Conservation (phyloP, 495 filamentous ascomycete genomes). For the Aspergillus coremiiformis region DNA sequence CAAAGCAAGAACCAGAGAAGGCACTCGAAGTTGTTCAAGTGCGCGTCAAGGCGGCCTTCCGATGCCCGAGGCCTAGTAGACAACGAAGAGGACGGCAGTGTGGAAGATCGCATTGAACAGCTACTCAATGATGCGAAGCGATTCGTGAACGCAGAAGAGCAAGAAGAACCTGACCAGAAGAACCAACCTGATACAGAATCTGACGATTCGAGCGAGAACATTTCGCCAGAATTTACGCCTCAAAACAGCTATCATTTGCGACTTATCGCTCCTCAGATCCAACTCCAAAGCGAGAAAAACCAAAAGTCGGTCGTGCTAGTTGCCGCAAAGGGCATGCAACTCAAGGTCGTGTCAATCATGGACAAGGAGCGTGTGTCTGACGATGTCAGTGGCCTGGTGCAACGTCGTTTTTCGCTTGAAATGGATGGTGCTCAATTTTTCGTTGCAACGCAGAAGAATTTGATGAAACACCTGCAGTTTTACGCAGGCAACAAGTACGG, state of each 20-base stretch:
- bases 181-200: slow-evolving; percentile 23
- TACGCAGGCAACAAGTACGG: slow-evolving; percentile 93
- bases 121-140: slow-evolving; percentile 78
- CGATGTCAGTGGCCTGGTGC: slow-evolving; percentile 88
- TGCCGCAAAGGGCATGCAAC: slow-evolving; percentile 90
- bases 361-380: slow-evolving; percentile 89
- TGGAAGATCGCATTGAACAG: slow-evolving; percentile 82
- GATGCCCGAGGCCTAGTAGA: slow-evolving; percentile 33
- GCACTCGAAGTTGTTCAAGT: slow-evolving; percentile 26
- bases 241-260: slow-evolving; percentile 92
- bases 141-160: slow-evolving; percentile 69
- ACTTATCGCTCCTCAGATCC: slow-evolving; percentile 93
- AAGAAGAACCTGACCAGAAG: slow-evolving; percentile 27
- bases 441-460: slow-evolving; percentile 84
- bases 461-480: slow-evolving; percentile 77
- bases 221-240: slow-evolving; percentile 83
- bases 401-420: slow-evolving; percentile 83
- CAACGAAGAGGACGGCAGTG: slow-evolving; percentile 52
- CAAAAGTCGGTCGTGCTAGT: slow-evolving; percentile 86
- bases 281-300: slow-evolving; percentile 97
- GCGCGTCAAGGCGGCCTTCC: slow-evolving; percentile 17
- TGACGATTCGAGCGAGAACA: slow-evolving; percentile 61
- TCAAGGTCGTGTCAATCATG: slow-evolving; percentile 95
- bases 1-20: slow-evolving; percentile 62
- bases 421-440: slow-evolving; percentile 98